Evolutionary conservation across 305 asterid genomes (phyloP), one percentile per base, ranked within the genome.

Genomic region (Vinca major): DNA sequence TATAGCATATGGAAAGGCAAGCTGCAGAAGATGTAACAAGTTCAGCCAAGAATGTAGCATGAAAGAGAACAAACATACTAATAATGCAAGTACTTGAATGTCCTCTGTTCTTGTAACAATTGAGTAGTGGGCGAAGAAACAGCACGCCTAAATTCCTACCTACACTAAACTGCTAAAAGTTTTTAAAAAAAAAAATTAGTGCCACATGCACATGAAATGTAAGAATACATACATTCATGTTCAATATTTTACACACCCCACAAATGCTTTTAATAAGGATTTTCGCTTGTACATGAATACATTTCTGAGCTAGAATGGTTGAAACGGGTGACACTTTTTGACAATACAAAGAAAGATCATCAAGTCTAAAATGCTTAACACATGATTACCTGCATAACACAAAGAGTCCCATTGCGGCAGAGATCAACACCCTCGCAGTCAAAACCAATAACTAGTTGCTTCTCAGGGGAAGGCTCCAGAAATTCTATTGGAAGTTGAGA

Each of bases 381-480:
- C 7, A 43, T 19, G 52, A 40, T 61, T 71, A 90, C 99, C 99
- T 93, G 97, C 92, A 93, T 91, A 37, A 93, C 83, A 77, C 99
- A 91, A 68, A 93, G 96, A 65, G 86, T 74, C 78, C 97, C 97
- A 67, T 86, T 71, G 73, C 99, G 96, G 76, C 97, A 89, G 61
- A 93, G 99, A 80, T 93, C 95, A 75, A 84, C 96, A 81, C 99
- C 99, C 84, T 93, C 99, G 82, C 96, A 93, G 71, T 93, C 99
- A 65, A 93, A 86, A 82, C 99, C 99, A 71, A 93, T 83, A 58
- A 88, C 90, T 67, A 93, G 70, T 76, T 83, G 77, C 69, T 26
- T 84, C 74, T 85, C 91, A 71, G 71, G 69, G 55, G 97, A 86
- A 75, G 99, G 99, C 79, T 89, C 88, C 84, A 93, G 82, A 76